These are phyloP conservation scores for Kwoniella sp. DNA, from an alignment of 768 basidiomycete species.

Conservation along the genomic window DNA sequence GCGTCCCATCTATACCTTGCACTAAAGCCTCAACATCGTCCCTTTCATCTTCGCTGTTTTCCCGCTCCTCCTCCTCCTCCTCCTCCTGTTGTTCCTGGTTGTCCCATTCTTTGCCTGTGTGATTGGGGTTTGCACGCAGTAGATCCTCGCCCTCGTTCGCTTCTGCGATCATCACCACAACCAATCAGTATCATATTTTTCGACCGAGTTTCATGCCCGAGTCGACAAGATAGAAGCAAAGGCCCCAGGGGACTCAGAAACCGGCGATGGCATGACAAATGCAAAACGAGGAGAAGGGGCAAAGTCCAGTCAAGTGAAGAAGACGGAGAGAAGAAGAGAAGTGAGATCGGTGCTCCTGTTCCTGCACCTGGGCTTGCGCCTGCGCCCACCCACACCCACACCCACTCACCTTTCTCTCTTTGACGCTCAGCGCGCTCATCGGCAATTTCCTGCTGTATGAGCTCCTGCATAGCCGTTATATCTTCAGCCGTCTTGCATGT, in stretches of 20 bases:
- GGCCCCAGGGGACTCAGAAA: too few species aligned
- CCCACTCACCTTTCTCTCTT: constrained; percentile 40
- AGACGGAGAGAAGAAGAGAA: neutral
- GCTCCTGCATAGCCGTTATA: constrained; percentile 53
- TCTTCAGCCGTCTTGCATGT: constrained; percentile 63
- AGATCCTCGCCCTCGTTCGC: constrained; percentile 43
- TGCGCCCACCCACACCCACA: neutral
- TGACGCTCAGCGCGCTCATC: constrained; percentile 42
- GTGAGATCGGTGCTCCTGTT: neutral
- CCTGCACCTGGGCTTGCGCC: too few species aligned
- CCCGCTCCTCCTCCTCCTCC: constrained; percentile 28
- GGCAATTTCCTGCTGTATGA: constrained; percentile 54
- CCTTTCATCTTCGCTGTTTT: constrained; percentile 44
- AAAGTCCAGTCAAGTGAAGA: too few species aligned
- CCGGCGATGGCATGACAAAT: too few species aligned
- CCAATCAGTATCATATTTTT: too few species aligned
- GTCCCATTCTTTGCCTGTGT: constrained; percentile 38
- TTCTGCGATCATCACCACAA: constrained; percentile 2
- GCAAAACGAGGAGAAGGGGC: too few species aligned
- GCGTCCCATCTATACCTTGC: constrained; percentile 33
- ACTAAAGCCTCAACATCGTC: constrained; percentile 50
- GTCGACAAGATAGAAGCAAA: too few species aligned
- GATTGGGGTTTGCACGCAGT: constrained; percentile 46
- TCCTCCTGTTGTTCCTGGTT: constrained; percentile 5
- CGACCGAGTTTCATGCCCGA: too few species aligned